These are phyloP conservation scores for Schizosaccharomyces pombe DNA, from an alignment of 805 yeast species.

Conservation along the genomic window DNA sequence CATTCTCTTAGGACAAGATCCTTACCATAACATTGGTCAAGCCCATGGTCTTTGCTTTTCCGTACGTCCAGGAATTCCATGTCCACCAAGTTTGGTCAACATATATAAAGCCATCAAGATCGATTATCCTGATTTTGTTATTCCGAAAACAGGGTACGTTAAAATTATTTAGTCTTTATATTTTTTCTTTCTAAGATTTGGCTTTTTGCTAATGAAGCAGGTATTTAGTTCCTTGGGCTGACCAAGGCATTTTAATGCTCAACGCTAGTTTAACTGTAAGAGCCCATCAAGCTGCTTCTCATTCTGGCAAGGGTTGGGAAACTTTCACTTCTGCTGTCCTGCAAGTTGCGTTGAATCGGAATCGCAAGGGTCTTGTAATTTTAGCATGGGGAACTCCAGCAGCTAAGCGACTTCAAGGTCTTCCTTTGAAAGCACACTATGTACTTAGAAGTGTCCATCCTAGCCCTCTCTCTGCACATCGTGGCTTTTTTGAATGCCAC, in stretches of 20 bases:
- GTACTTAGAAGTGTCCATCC: conserved; percentile 73
- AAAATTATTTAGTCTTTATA: background rate
- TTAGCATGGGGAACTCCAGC: conserved; percentile 73
- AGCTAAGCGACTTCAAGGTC: conserved; percentile 29
- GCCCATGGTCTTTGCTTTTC: conserved; percentile 95
- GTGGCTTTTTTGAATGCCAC: conserved; percentile 58
- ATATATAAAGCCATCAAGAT: conserved; percentile 54
- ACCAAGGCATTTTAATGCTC: conserved; percentile 63
- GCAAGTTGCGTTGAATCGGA: conserved; percentile 21
- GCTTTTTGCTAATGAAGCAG: conserved; percentile 19
- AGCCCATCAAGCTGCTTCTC: conserved; percentile 85
- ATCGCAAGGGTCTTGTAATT: conserved; percentile 36
- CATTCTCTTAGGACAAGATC: conserved; percentile 82
- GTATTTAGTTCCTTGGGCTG: conserved; percentile 61
- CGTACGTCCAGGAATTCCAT: conserved; percentile 59
- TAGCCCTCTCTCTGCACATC: conserved; percentile 72
- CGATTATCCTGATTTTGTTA: conserved; percentile 45
- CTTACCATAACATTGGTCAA: conserved; percentile 77
- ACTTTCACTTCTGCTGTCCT: conserved; percentile 57
- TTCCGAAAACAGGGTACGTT: conserved; percentile 24
- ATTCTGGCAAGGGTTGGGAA: conserved; percentile 83
- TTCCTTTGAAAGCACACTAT: conserved; percentile 15
- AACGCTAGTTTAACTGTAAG: conserved; percentile 79
- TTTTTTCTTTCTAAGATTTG: conserved; percentile 3
- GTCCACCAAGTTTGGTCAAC: conserved; percentile 73